Evolutionary conservation across 768 basidiomycete species (phyloP), one percentile per base, ranked within the genome.

Genomic region (Podaxis mareebaensis): DNA sequence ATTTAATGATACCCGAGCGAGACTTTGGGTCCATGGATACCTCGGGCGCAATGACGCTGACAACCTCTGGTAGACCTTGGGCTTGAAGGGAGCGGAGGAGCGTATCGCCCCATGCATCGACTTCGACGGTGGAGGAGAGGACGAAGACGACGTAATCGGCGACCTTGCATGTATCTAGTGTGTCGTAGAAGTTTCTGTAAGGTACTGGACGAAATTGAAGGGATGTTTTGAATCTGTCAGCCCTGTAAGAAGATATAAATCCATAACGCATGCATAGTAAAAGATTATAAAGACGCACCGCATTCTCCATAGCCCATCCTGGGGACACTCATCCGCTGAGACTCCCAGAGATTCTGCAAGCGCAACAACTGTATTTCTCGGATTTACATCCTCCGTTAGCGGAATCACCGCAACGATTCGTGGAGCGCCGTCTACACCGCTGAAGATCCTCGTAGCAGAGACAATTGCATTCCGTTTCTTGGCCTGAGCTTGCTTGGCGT

Each of bases 141-240:
- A 90, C 82, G 64, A 97, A 87, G 20, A 97, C 81, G 51, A 95
- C 88, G 71, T 96, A 99, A 75, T 99, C 96, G 10, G 94, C 92
- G 2, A 86, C 90, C 71, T 93, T 89, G 70, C 89, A 91, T 0
- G 89, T 90, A 69, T 97, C 95, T 42, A 99, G 81, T 3, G 91
- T 84, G 2, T 85, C 82, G 74, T 93, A 96, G 56, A 92, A 83
- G 52, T 78, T 79, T 61, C 84, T 82, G 69, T 92, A 90, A 2
- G 84, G 86, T 2, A 96, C 80, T 46, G 87, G 87, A 58, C 94
- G 80, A 74, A 97, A 92, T 70, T 97, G 95, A 3, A 98, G 79
- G 5, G 90, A 92, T 0, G 95, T 95, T 76, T 92, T 95, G 81
- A 95, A 97, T 22, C 93, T 85, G 54, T 93, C 91, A 40, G 88